A percentile compares a stretch with the other conserved stretches of the same genome.
phyloP scores from a whole-genome alignment of 169 alveolate genomes.

The Cardiosporidium cionae region DNA sequence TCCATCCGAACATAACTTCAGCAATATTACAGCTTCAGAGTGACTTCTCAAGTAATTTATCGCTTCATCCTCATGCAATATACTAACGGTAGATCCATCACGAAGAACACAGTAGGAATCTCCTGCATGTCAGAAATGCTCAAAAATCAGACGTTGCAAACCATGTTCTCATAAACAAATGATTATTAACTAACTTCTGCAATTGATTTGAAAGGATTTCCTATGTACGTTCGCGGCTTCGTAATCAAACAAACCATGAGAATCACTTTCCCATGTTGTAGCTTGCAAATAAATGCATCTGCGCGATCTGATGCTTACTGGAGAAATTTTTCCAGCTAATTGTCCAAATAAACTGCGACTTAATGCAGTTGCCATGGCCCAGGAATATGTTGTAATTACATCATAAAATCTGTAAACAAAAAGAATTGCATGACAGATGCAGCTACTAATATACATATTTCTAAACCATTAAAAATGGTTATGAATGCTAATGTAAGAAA shows the following conservation, averaged over 20 bases:
- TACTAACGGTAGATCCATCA: background rate
- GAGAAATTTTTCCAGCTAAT: no score
- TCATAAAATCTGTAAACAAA: no score
- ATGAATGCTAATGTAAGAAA: no score
- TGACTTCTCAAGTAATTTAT: background rate
- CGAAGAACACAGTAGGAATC: background rate
- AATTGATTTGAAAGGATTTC: constrained; percentile 42
- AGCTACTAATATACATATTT: no score
- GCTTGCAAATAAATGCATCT: background rate
- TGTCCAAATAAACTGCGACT: no score
- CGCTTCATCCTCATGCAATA: background rate
- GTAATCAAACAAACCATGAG: constrained; percentile 85
- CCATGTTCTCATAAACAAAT: background rate
- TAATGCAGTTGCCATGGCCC: no score
- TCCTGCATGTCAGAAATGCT: background rate
- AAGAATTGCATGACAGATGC: no score
- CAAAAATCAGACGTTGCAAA: no score
- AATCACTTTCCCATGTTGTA: constrained; percentile 83
- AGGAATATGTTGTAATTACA: no score
- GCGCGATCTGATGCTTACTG: no score
- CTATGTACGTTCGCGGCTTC: constrained; percentile 71
- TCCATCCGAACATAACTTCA: background rate
- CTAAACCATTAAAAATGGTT: no score
- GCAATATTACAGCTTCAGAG: background rate
- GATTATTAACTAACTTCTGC: constrained; percentile 22